These are phyloP conservation scores for Ceratocystis destructans DNA, from an alignment of 2,329 filamentous ascomycete species.

Conservation along the genomic window DNA sequence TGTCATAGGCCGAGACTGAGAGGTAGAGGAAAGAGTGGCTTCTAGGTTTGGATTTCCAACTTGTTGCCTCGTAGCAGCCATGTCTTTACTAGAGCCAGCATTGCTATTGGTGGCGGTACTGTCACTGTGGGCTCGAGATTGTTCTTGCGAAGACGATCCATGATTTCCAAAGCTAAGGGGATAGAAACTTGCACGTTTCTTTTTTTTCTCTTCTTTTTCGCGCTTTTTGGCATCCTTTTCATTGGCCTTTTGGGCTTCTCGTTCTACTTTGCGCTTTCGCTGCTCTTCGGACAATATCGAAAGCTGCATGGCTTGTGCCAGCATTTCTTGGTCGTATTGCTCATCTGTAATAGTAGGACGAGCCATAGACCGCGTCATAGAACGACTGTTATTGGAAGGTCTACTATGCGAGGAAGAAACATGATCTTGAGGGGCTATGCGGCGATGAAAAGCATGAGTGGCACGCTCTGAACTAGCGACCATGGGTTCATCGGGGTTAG, in stretches of 20 bases:
- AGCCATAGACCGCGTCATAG: too few species aligned
- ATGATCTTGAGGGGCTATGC: neutral
- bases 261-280: slow-evolving; percentile 70
- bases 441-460: neutral
- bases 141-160: slow-evolving; percentile 10
- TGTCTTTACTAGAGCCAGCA: slow-evolving; percentile 30
- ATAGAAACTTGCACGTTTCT: slow-evolving; percentile 38
- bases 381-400: neutral
- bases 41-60: slow-evolving; percentile 45
- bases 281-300: slow-evolving; percentile 91
- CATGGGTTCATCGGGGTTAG: neutral
- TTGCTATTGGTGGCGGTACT: neutral
- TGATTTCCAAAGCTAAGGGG: slow-evolving; percentile 32
- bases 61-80: slow-evolving; percentile 27
- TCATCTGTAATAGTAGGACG: slow-evolving; percentile 36
- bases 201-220: slow-evolving; percentile 81
- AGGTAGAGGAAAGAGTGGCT: slow-evolving; percentile 27
- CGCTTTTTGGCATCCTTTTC: slow-evolving; percentile 76
- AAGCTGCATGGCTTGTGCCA: slow-evolving; percentile 86
- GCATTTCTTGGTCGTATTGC: slow-evolving; percentile 95
- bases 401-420: neutral
- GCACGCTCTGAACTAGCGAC: neutral
- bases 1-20: slow-evolving; percentile 21
- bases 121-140: neutral
- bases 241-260: slow-evolving; percentile 58